phyloP scores from a whole-genome alignment of 148 eudicot species.

The Rhododendron ferrugineum region DNA sequence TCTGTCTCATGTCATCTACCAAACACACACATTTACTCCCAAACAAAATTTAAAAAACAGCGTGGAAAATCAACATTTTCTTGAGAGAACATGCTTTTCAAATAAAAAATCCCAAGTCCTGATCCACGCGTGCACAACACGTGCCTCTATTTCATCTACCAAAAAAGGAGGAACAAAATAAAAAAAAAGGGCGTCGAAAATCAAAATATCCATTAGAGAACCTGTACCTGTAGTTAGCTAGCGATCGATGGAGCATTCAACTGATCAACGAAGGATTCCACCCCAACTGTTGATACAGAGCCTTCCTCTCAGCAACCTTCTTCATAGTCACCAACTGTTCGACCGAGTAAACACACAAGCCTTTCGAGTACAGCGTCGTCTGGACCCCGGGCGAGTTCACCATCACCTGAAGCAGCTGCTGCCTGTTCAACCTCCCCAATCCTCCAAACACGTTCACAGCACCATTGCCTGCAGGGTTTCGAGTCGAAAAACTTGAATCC shows the following conservation, averaged over 20 bases:
- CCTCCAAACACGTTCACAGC: not conserved
- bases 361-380: slow-evolving; percentile 28
- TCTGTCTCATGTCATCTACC: not conserved
- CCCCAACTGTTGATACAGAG: not conserved
- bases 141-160: not conserved
- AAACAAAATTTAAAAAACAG: not conserved
- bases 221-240: not conserved
- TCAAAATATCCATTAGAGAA: not conserved
- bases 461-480: not conserved
- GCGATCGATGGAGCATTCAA: not conserved
- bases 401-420: slow-evolving; percentile 48
- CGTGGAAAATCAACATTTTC: not conserved
- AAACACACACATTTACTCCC: not conserved
- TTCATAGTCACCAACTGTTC: slow-evolving; percentile 42
- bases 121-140: not conserved
- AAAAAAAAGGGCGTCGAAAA: not conserved
- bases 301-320: slow-evolving; percentile 19
- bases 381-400: slow-evolving; percentile 50
- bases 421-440: slow-evolving; percentile 39
- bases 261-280: not conserved
- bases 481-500: not conserved
- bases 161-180: not conserved
- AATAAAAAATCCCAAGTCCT: not conserved
- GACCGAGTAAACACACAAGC: slow-evolving; percentile 42
- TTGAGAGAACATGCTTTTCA: not conserved